phyloP scores from a whole-genome alignment of 1,284 basidiomycete species.

The Clitocybe nebularis region DNA sequence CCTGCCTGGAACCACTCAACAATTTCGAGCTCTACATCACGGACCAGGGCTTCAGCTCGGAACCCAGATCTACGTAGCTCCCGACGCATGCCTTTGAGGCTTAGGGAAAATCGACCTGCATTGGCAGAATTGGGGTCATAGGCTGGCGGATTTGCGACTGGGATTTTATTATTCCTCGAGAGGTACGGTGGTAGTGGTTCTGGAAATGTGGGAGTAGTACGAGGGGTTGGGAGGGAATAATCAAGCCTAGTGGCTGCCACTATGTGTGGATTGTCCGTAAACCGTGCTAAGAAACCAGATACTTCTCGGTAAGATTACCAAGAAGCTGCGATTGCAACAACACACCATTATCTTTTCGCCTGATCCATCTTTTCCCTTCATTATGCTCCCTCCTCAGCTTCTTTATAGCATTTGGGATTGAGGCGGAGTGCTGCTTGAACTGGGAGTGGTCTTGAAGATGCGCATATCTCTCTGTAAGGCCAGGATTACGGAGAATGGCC shows the following conservation, averaged over 20 bases:
- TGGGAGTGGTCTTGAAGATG: constrained; percentile 35
- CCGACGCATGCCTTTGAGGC: constrained; percentile 68
- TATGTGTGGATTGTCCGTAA: constrained; percentile 68
- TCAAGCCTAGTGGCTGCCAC: constrained; percentile 56
- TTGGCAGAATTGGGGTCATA: constrained; percentile 53
- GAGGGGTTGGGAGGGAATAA: constrained; percentile 41
- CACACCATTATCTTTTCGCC: constrained; percentile 72
- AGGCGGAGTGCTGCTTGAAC: constrained; percentile 11
- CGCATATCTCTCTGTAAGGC: constrained; percentile 46
- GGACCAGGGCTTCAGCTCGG: constrained; percentile 55
- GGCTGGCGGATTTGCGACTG: constrained; percentile 35
- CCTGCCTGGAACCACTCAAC: constrained; percentile 56
- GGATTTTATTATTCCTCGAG: constrained; percentile 52
- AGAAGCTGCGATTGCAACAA: neutral
- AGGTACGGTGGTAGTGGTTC: constrained; percentile 69
- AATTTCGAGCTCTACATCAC: constrained; percentile 63
- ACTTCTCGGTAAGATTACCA: constrained; percentile 6
- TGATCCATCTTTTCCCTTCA: constrained; percentile 72
- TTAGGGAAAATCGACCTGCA: constrained; percentile 72
- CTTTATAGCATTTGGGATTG: constrained; percentile 12
- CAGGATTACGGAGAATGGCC: constrained; percentile 57
- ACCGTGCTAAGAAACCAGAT: constrained; percentile 48
- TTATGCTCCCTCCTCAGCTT: constrained; percentile 43
- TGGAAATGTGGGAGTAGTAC: constrained; percentile 60
- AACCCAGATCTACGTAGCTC: constrained; percentile 60